These are phyloP conservation scores for Albugo laibachii DNA, from an alignment of 352 stramenopile species.

Conservation along the genomic window DNA sequence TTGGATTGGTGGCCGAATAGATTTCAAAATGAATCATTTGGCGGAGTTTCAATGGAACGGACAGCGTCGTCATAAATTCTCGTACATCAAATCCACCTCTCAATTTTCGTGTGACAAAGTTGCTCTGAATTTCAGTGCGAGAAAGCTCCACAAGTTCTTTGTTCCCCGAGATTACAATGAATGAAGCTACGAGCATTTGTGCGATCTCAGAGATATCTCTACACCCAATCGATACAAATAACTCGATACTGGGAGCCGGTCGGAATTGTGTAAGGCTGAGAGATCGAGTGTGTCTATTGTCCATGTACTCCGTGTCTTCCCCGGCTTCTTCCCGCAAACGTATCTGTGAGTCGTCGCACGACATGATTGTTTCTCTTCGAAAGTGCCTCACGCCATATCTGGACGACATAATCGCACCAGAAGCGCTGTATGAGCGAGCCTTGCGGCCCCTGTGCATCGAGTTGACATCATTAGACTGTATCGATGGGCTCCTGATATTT, in stretches of 20 bases:
- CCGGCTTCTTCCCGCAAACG: too few relatives aligned
- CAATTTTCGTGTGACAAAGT: slow-evolving; percentile 40
- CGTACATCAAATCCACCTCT: slow-evolving; percentile 53
- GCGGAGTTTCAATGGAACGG: slow-evolving; percentile 34
- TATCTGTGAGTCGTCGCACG: too few relatives aligned
- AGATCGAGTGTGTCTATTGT: slow-evolving; percentile 18
- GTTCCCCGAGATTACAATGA: slow-evolving; percentile 24
- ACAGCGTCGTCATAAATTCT: slow-evolving; percentile 57
- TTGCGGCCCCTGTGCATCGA: too few relatives aligned
- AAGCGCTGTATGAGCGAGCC: too few relatives aligned
- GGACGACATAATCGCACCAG: too few relatives aligned
- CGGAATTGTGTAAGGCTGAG: slow-evolving; percentile 51
- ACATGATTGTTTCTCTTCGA: too few relatives aligned
- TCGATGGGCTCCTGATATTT: too few relatives aligned
- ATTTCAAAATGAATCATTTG: slow-evolving; percentile 68
- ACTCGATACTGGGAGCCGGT: slow-evolving; percentile 31
- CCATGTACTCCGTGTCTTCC: too few relatives aligned
- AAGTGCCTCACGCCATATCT: too few relatives aligned
- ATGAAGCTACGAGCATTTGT: too few relatives aligned
- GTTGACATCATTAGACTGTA: too few relatives aligned
- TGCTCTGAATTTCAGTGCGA: slow-evolving; percentile 55
- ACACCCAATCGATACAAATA: slow-evolving; percentile 56
- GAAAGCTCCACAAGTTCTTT: slow-evolving; percentile 27
- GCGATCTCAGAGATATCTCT: slow-evolving; percentile 38
- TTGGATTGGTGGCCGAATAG: slow-evolving; percentile 33